These are phyloP conservation scores for Dalbergia oliveri DNA, from an alignment of 306 rosid genomes.

Conservation along the genomic window DNA sequence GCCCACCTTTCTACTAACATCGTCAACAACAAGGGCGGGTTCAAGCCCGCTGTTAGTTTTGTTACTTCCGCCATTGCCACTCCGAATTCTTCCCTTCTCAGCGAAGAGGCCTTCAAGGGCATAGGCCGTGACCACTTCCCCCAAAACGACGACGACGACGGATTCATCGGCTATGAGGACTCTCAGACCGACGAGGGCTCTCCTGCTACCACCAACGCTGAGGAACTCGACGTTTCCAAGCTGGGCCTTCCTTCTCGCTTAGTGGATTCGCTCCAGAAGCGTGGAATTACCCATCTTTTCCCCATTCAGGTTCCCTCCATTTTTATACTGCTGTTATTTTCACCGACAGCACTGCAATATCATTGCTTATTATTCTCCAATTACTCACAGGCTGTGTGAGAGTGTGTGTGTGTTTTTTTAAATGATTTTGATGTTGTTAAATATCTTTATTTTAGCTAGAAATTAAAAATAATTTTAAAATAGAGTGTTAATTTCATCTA, in stretches of 20 bases:
- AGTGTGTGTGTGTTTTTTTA: background rate
- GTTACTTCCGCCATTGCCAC: constrained; percentile 82
- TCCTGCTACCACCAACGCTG: constrained; percentile 39
- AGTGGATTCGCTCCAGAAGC: constrained; percentile 65
- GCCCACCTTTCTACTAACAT: constrained; percentile 44
- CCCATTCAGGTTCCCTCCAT: constrained; percentile 77
- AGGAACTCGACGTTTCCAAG: constrained; percentile 85
- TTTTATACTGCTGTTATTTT: background rate
- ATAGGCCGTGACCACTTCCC: constrained; percentile 55
- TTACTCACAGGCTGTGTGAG: background rate
- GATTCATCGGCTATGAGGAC: constrained; percentile 38
- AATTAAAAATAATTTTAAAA: too few species aligned
- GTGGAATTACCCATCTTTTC: constrained; percentile 87
- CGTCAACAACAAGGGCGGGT: constrained; percentile 32
- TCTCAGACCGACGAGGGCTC: constrained; percentile 46
- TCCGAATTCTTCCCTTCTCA: constrained; percentile 91
- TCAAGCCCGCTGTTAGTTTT: constrained; percentile 47
- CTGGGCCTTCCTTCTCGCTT: constrained; percentile 77
- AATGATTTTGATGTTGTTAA: background rate
- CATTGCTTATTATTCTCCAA: background rate
- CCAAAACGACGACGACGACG: constrained; percentile 45
- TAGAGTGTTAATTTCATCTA: too few species aligned
- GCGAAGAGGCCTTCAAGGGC: constrained; percentile 91
- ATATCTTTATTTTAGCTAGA: too few species aligned
- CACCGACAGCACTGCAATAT: background rate